Evolutionary conservation across 768 basidiomycete genomes (phyloP).

Genomic region (Amanita polypyramis): DNA sequence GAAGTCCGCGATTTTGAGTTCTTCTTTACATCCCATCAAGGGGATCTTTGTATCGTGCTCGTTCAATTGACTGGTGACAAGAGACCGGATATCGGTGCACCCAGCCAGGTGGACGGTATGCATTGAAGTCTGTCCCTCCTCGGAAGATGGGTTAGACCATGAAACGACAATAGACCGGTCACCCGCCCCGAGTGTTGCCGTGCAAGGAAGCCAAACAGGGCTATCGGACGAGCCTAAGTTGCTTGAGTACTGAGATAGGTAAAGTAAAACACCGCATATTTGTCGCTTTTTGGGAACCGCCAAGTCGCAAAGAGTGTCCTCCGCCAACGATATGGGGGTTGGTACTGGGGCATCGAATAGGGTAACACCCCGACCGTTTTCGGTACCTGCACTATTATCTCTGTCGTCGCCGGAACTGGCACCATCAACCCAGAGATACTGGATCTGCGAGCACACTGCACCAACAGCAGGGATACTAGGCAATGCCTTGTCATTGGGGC

Average conservation of each 20-base stretch:
- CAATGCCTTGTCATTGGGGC: background rate
- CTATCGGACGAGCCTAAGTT: constrained; percentile 12
- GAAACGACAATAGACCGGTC: constrained; percentile 16
- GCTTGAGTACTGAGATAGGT: constrained; percentile 8
- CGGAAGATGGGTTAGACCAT: constrained; percentile 9
- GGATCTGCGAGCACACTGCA: background rate
- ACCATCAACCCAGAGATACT: background rate
- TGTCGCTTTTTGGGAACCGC: constrained; percentile 7
- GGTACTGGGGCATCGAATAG: constrained; percentile 5
- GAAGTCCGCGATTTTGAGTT: constrained; percentile 15
- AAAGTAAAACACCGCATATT: constrained; percentile 10
- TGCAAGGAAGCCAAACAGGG: constrained; percentile 42
- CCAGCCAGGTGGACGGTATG: constrained; percentile 37
- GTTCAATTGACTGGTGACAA: constrained; percentile 30
- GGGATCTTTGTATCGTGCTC: constrained; percentile 33
- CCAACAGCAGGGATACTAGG: background rate
- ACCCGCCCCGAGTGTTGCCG: constrained; percentile 22
- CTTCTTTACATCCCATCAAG: constrained; percentile 25
- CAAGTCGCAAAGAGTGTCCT: constrained; percentile 8
- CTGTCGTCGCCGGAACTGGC: background rate
- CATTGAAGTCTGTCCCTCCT: constrained; percentile 21
- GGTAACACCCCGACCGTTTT: background rate
- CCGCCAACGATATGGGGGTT: constrained; percentile 1
- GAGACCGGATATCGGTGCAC: constrained; percentile 58
- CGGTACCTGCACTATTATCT: background rate